Conservation (phyloP, 148 eudicot genomes). For the Nepenthes mirabilis region DNA sequence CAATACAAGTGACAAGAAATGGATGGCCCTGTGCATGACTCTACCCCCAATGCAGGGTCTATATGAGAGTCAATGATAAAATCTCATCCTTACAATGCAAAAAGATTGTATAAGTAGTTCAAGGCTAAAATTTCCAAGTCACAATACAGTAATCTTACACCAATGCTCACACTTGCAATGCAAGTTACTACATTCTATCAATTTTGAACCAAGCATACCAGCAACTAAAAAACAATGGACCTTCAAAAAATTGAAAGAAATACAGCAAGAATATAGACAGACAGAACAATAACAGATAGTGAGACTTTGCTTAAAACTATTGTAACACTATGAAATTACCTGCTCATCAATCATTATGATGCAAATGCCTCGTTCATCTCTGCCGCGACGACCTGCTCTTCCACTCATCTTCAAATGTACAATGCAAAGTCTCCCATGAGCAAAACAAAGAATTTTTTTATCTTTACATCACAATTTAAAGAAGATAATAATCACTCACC, state of each 20-base stretch:
- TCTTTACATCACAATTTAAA: background rate
- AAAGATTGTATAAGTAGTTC: too few relatives aligned
- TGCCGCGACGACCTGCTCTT: conserved; percentile 99
- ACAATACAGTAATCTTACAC: too few relatives aligned
- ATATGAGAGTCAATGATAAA: too few relatives aligned
- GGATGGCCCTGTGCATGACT: too few relatives aligned
- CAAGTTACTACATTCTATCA: too few relatives aligned
- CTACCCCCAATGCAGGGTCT: too few relatives aligned
- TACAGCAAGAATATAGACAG: background rate
- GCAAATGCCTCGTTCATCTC: conserved; percentile 97
- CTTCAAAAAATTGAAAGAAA: background rate
- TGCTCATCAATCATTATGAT: conserved; percentile 96
- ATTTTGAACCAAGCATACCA: background rate
- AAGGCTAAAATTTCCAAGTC: too few relatives aligned
- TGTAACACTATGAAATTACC: conserved; percentile 20
- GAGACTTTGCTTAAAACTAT: too few relatives aligned
- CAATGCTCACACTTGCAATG: too few relatives aligned
- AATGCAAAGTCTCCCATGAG: background rate
- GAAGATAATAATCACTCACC: conserved; percentile 44
- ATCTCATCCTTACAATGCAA: too few relatives aligned
- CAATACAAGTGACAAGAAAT: too few relatives aligned
- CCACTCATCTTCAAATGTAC: conserved; percentile 80
- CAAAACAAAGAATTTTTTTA: conserved; percentile 1
- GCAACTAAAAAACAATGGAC: background rate
- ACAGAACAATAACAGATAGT: too few relatives aligned